A percentile compares a stretch with the other conserved stretches of the same genome.
phyloP scores from a whole-genome alignment of 352 stramenopile genomes.

The Phytophthora sansomeana region DNA sequence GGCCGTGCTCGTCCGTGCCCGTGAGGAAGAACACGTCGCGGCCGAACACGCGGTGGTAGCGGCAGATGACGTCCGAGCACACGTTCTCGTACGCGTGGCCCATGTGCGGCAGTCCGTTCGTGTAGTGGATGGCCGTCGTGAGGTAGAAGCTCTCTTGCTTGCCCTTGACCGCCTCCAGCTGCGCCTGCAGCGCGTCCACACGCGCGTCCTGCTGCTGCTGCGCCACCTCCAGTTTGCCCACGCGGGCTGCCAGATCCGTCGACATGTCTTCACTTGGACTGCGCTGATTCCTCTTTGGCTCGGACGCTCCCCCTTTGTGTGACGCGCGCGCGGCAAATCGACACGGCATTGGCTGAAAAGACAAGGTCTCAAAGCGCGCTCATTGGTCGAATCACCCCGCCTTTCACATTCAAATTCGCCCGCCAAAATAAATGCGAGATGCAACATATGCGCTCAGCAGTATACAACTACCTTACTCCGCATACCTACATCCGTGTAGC shows the following conservation, averaged over 20 bases:
- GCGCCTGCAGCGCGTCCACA: slow-evolving; percentile 38
- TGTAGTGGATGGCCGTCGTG: slow-evolving; percentile 99
- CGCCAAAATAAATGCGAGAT: slow-evolving; percentile 3
- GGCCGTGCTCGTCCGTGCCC: slow-evolving; percentile 98
- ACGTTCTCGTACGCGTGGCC: slow-evolving; percentile 99
- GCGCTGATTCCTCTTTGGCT: slow-evolving; percentile 32
- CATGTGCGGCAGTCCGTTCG: slow-evolving; percentile 97
- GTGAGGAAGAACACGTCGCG: slow-evolving; percentile 89
- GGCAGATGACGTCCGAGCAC: slow-evolving; percentile 96
- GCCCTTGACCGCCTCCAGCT: slow-evolving; percentile 46
- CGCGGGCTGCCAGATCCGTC: slow-evolving; percentile 47
- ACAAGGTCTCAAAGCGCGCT: background rate
- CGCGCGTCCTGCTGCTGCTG: slow-evolving; percentile 55
- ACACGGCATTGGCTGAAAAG: slow-evolving; percentile 28
- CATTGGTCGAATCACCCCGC: slow-evolving; percentile 8
- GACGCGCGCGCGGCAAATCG: background rate
- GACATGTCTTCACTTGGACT: slow-evolving; percentile 26
- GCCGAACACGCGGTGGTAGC: slow-evolving; percentile 94
- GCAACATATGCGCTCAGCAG: background rate
- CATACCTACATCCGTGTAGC: slow-evolving; percentile 9
- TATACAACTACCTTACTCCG: background rate
- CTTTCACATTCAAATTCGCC: slow-evolving; percentile 25
- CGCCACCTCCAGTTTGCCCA: slow-evolving; percentile 52
- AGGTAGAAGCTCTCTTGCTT: slow-evolving; percentile 94
- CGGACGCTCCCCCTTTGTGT: slow-evolving; percentile 9